Evolutionary conservation across 2,329 filamentous ascomycete species (phyloP), one percentile per base, ranked within the genome.

Genomic region (Cercospora canescens): DNA sequence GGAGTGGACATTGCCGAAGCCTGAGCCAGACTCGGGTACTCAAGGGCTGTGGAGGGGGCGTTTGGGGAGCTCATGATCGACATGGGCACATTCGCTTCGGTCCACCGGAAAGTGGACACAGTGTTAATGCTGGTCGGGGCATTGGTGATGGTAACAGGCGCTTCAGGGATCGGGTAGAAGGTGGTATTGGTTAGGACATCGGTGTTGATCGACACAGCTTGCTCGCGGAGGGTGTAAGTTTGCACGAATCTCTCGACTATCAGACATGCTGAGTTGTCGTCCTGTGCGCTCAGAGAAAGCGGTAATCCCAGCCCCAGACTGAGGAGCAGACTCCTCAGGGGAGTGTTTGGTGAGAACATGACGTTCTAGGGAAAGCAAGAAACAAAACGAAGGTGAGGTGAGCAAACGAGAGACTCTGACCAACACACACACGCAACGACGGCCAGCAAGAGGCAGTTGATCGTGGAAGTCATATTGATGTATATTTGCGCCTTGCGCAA

Each of bases 31-130:
- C 30, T 54, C 37, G 60, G 50, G 18, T 54, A 34, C 21, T 8
- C n/a, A 30, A 32, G 28, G 6, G 18, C 32, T 9, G 61, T 57
- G 35, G 60, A 52, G 37, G 63, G 16, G 18, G 62, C 35, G 11
- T 34, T 14, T 28, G 64, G 35, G 11, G 45, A 52, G 28, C 52
- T 39, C 16, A 48, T 39, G 14, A 50, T 62, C 4, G 57, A 62
- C 30, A 67, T 64, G 6, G 64, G 59, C 14, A 58, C 64, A 34
- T 28, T 32, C 3, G 63, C 62, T 32, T 72, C 63, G 2, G 74
- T 74, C 69, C 72, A 76, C 50, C 52, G 67, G 6, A 75, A 65
- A 18, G 73, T 76, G 11, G 73, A 74, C 14, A 76, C 64, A 7
- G 58, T 69, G 35, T 74, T 65, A 21, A 76, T 60, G 58, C 69